A percentile compares a stretch with the other conserved stretches of the same genome.
These are phyloP conservation scores for Erysiphe pulchra DNA, from an alignment of 2,329 filamentous ascomycete species.

Conservation along the genomic window DNA sequence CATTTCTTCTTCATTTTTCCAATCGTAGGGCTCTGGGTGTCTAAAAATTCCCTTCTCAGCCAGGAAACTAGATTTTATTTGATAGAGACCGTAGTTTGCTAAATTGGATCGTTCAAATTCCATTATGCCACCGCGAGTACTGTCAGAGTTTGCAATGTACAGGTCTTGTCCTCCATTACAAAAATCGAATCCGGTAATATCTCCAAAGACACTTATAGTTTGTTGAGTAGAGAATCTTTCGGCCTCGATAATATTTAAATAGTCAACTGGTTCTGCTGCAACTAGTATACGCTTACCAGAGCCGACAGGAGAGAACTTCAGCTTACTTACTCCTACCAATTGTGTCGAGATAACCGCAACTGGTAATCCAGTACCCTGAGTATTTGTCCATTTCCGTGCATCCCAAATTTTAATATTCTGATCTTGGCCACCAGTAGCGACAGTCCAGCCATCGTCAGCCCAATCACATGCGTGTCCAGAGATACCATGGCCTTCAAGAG, in stretches of 20 bases:
- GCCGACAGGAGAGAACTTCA: slow-evolving; percentile 48
- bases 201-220: slow-evolving; percentile 48
- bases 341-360: slow-evolving; percentile 32
- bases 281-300: slow-evolving; percentile 40
- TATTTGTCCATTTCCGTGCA: slow-evolving; percentile 37
- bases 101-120: slow-evolving; percentile 13
- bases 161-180: slow-evolving; percentile 40
- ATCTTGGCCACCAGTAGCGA: slow-evolving; percentile 58
- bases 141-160: slow-evolving; percentile 41
- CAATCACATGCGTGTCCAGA: slow-evolving; percentile 57
- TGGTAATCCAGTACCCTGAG: slow-evolving; percentile 21
- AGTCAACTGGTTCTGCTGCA: slow-evolving; percentile 52
- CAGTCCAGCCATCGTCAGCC: slow-evolving; percentile 50
- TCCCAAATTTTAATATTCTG: slow-evolving; percentile 52
- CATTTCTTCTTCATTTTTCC: slow-evolving; percentile 5
- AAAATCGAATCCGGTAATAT: slow-evolving; percentile 43
- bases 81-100: slow-evolving; percentile 7
- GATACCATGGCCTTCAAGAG: slow-evolving; percentile 38
- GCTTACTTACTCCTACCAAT: slow-evolving; percentile 40
- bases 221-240: slow-evolving; percentile 38
- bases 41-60: not conserved
- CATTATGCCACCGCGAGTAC: slow-evolving; percentile 30
- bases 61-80: slow-evolving; percentile 2
- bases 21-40: slow-evolving; percentile 2
- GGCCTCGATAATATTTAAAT: slow-evolving; percentile 44